Evolutionary conservation across 768 basidiomycete species (phyloP), one percentile per base, ranked within the genome.

Genomic region (Suillus discolor): DNA sequence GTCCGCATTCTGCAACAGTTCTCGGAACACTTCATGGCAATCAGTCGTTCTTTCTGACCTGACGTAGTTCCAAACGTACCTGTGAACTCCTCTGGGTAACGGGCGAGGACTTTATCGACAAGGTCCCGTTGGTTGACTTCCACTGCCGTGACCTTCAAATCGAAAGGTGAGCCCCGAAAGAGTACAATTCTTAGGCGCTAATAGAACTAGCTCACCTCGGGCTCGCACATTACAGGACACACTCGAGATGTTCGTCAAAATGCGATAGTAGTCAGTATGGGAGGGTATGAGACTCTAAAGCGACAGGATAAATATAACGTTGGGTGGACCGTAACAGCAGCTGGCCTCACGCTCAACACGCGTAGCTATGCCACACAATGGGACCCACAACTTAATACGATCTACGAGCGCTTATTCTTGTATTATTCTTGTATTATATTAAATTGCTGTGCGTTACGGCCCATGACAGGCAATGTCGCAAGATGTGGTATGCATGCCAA

Each of bases 1-100:
- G 67, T 86, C 85, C 12, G 86, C 83, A 71, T 87, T 87, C 70
- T 87, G 86, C 11, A 87, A 71, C 25, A 87, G 75, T 69, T 87
- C 87, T 59, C 87, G 74, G 62, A 83, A 81, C 47, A 86, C 83
- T 77, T 34, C 20, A 55, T n/a, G 6, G 12, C 20, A 36, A 34
- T 55, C 3, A 55, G 34, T 55, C 31, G 12, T n/a, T 7, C 18
- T n/a, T 36, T 34, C 20, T 2, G 31, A 36, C 54, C 20, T n/a
- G 20, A 15, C 5, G 6, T 55, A n/a, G 54, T 13, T 34, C 31
- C 34, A 34, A 55, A 55, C 12, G 20, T 34, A 67, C 68, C 68
- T 36, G 68, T 67, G 36, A 67, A 67, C n/a, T 69, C 68, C 42
- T 65, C 66, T 28, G 68, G 68, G 39, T 69, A 69, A 59, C 68